Conservation (phyloP, 2,329 filamentous ascomycete genomes). For the Bipolaris oryzae region DNA sequence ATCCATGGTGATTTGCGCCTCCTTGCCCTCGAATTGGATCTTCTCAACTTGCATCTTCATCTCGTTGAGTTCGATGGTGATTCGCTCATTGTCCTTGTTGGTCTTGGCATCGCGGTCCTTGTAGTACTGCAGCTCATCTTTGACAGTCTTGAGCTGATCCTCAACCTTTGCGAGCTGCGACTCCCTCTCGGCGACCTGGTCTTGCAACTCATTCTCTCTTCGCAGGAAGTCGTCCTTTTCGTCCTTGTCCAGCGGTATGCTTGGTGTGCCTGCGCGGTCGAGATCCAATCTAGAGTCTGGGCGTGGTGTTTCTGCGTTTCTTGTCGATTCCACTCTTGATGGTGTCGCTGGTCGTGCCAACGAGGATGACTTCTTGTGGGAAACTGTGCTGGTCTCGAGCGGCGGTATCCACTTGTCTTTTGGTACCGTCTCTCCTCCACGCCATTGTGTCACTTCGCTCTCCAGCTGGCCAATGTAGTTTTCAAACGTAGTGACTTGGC, state of each 20-base stretch:
- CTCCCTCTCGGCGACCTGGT: conserved; percentile 94
- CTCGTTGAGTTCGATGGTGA: conserved; percentile 86
- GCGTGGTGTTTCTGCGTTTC: conserved; percentile 51
- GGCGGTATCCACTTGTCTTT: conserved; percentile 85
- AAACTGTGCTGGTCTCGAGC: conserved; percentile 61
- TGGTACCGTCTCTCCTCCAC: conserved; percentile 83
- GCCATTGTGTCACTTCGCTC: conserved; percentile 84
- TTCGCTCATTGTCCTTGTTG: conserved; percentile 86
- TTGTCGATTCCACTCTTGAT: conserved; percentile 59
- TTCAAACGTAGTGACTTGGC: conserved; percentile 86
- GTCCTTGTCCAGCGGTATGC: conserved; percentile 88
- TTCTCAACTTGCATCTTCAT: conserved; percentile 97
- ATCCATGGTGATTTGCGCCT: conserved; percentile 97
- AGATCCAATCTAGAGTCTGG: conserved; percentile 69
- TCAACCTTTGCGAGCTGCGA: conserved; percentile 78
- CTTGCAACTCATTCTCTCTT: conserved; percentile 95
- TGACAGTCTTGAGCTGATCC: conserved; percentile 78
- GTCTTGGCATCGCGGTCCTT: conserved; percentile 85
- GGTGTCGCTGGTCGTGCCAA: conserved; percentile 65
- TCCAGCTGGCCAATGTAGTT: conserved; percentile 84
- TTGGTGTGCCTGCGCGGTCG: conserved; percentile 85
- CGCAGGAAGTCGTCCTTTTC: conserved; percentile 95
- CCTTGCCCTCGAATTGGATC: conserved; percentile 93
- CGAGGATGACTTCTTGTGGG: conserved; percentile 55
- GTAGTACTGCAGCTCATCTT: conserved; percentile 82